Percentiles rank a stretch among this genome's conserved stretches.
Conservation (phyloP, 2,329 filamentous ascomycete species). For the Didymella keratinophila region DNA sequence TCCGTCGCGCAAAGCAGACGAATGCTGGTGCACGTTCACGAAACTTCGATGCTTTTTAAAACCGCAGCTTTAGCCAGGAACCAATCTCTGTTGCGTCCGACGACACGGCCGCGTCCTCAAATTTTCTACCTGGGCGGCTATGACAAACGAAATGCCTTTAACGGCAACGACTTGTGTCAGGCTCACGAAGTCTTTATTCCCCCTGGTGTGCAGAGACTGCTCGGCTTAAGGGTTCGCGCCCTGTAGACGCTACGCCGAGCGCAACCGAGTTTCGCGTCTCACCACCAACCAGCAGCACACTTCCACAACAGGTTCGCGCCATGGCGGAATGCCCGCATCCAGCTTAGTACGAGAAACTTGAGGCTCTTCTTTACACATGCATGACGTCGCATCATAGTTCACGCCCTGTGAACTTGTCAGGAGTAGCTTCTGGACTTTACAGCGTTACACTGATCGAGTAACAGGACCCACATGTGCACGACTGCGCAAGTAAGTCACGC, state of each 20-base stretch:
- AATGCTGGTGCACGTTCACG: slow-evolving; percentile 17
- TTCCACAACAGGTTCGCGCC: slow-evolving; percentile 12
- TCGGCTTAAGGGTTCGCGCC: slow-evolving; percentile 11
- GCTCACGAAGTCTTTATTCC: slow-evolving; percentile 2
- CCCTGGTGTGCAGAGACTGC: slow-evolving; percentile 20
- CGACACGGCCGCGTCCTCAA: slow-evolving; percentile 24
- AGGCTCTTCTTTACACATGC: slow-evolving; percentile 16
- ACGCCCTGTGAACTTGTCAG: slow-evolving; percentile 3
- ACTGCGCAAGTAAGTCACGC: slow-evolving; percentile 5
- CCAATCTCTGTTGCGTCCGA: slow-evolving; percentile 22
- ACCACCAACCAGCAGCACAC: slow-evolving; percentile 12
- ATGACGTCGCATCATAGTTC: slow-evolving; percentile 14
- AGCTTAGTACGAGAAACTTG: not conserved
- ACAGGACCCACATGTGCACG: slow-evolving; percentile 11
- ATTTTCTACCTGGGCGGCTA: slow-evolving; percentile 22
- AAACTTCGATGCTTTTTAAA: slow-evolving; percentile 23
- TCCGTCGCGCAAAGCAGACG: slow-evolving; percentile 7
- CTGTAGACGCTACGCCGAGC: slow-evolving; percentile 11
- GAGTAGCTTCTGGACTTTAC: slow-evolving; percentile 14
- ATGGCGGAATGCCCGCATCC: slow-evolving; percentile 16
- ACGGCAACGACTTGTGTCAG: slow-evolving; percentile 35
- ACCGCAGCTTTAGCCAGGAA: slow-evolving; percentile 18
- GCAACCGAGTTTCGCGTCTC: slow-evolving; percentile 12
- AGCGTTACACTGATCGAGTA: slow-evolving; percentile 14
- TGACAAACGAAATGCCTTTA: slow-evolving; percentile 38